Conservation (phyloP, 192 early-diverging fungal genomes). For the Podila clonocystis region DNA sequence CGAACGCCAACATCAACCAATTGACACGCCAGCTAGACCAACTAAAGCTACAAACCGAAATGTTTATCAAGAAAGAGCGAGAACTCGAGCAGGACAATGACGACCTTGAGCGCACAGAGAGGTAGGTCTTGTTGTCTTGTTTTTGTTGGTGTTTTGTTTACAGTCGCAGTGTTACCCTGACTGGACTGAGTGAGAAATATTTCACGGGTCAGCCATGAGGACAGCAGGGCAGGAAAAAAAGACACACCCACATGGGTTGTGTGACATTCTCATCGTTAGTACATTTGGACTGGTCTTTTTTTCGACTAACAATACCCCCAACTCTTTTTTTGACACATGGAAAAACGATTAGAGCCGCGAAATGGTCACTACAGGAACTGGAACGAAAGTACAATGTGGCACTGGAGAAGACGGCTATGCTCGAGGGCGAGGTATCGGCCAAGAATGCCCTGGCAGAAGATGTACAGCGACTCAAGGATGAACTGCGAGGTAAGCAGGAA, state of each 20-base stretch:
- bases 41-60: slow-evolving; percentile 73
- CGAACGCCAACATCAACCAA: slow-evolving; percentile 69
- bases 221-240: too few species aligned
- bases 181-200: too few species aligned
- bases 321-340: slow-evolving; percentile 11
- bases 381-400: slow-evolving; percentile 78
- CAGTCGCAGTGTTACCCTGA: neutral
- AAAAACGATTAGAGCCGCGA: slow-evolving; percentile 64
- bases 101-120: slow-evolving; percentile 75
- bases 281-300: neutral
- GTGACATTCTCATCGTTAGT: neutral
- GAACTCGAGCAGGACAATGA: slow-evolving; percentile 84
- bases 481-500: slow-evolving; percentile 63
- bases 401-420: slow-evolving; percentile 71
- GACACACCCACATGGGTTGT: too few species aligned
- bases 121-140: slow-evolving; percentile 34
- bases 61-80: slow-evolving; percentile 74
- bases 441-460: slow-evolving; percentile 77
- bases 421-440: slow-evolving; percentile 72
- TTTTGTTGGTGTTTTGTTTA: neutral
- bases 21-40: slow-evolving; percentile 81
- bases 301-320: slow-evolving; percentile 4
- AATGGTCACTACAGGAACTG: slow-evolving; percentile 73
- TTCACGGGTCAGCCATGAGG: neutral
- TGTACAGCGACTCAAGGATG: slow-evolving; percentile 81